Conservation (phyloP, 1,284 basidiomycete genomes). For the Sporisorium exsertum region DNA sequence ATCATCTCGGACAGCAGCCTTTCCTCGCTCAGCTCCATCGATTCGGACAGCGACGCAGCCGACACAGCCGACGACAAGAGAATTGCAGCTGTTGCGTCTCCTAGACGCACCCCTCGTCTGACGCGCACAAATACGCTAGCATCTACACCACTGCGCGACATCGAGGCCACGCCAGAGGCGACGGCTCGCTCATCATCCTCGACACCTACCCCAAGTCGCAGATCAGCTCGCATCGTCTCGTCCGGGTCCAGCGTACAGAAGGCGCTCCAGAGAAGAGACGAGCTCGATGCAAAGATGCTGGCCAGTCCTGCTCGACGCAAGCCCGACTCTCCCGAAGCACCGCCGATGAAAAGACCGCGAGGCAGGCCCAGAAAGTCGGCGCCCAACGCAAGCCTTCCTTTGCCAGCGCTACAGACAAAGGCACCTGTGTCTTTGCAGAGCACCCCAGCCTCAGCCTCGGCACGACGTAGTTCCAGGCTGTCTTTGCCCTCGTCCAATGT, state of each 20-base stretch:
- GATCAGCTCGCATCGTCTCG: constrained; percentile 41
- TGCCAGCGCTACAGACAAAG: not conserved
- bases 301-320: constrained; percentile 23
- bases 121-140: not conserved
- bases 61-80: constrained; percentile 1
- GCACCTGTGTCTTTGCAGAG: not conserved
- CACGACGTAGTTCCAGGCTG: constrained; percentile 31
- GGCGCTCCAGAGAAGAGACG: constrained; percentile 42
- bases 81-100: not conserved
- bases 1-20: constrained; percentile 28
- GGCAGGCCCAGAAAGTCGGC: constrained; percentile 28
- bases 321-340: constrained; percentile 18
- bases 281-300: constrained; percentile 42
- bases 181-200: constrained; percentile 13
- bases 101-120: not conserved
- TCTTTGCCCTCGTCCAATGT: constrained; percentile 15
- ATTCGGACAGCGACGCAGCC: constrained; percentile 23
- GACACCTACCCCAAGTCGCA: constrained; percentile 30
- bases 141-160: constrained; percentile 8
- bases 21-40: constrained; percentile 33
- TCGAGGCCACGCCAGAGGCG: not conserved
- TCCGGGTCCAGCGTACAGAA: constrained; percentile 50
- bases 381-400: not conserved
- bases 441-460: constrained; percentile 4
- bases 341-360: constrained; percentile 9